Conservation (phyloP, 176 grass and related monocot genomes). For the Lolium perenne region DNA sequence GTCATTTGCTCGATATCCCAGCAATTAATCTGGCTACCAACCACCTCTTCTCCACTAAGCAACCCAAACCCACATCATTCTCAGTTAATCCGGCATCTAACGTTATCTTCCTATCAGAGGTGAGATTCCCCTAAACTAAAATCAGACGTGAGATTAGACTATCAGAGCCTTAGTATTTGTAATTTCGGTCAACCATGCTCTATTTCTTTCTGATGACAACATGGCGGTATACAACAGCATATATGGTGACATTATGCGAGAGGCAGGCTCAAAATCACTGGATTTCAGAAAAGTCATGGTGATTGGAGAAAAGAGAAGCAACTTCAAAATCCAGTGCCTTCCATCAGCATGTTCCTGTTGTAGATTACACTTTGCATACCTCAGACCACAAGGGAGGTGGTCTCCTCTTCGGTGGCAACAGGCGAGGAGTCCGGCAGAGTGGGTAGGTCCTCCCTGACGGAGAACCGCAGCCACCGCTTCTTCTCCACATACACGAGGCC, state of each 20-base stretch:
- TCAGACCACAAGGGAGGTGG: slow-evolving; percentile 36
- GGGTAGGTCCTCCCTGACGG: slow-evolving; percentile 63
- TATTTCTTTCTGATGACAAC: slow-evolving; percentile 25
- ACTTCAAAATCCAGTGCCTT: not conserved
- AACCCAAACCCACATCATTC: not conserved
- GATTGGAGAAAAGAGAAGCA: not conserved
- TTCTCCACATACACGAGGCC: slow-evolving; percentile 63
- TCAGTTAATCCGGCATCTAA: not conserved
- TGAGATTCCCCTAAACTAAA: not conserved
- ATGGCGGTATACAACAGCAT: not conserved
- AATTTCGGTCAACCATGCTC: not conserved
- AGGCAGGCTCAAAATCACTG: not conserved
- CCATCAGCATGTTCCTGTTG: not conserved
- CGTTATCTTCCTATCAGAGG: not conserved
- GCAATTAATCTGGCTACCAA: not conserved
- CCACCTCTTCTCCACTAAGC: not conserved
- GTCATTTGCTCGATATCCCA: no score
- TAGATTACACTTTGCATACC: slow-evolving; percentile 8
- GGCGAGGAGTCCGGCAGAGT: slow-evolving; percentile 41
- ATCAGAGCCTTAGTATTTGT: not conserved
- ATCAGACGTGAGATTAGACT: not conserved
- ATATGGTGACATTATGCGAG: not conserved
- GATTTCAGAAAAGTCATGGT: not conserved
- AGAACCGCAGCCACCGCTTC: slow-evolving; percentile 52
- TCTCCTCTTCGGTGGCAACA: slow-evolving; percentile 8